A percentile compares a stretch with the other conserved stretches of the same genome.
These are phyloP conservation scores for Boletellus ananas DNA, from an alignment of 768 basidiomycete species.

Conservation along the genomic window DNA sequence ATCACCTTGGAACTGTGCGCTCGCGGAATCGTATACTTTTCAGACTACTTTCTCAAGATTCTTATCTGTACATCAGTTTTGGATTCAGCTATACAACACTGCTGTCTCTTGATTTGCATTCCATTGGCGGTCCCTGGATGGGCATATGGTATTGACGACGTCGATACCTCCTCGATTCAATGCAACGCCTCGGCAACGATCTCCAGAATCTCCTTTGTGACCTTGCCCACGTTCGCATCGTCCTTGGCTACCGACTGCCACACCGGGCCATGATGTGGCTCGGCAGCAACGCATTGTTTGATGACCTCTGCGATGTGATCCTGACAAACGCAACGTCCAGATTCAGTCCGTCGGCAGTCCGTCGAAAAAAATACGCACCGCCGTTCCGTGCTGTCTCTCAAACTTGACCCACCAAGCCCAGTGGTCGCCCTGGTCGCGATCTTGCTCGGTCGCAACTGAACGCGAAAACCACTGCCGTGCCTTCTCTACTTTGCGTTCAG, in stretches of 20 bases:
- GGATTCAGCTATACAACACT: too few species aligned
- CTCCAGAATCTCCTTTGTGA: conserved; percentile 62
- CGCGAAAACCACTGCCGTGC: conserved; percentile 92
- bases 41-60: too few species aligned
- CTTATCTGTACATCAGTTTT: too few species aligned
- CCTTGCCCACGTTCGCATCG: conserved; percentile 64
- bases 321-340: too few species aligned
- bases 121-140: too few species aligned
- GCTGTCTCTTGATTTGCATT: too few species aligned
- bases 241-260: conserved; percentile 91
- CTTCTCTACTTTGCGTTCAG: conserved; percentile 92
- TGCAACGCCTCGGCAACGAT: conserved; percentile 50
- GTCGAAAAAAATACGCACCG: conserved; percentile 29
- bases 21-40: too few species aligned
- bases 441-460: conserved; percentile 55
- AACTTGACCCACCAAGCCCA: conserved; percentile 99
- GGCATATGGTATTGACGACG: too few species aligned
- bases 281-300: conserved; percentile 64
- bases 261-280: conserved; percentile 78
- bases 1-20: too few species aligned
- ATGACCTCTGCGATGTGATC: conserved; percentile 68
- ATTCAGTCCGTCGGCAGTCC: too few species aligned
- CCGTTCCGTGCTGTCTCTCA: conserved; percentile 85
- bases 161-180: conserved; percentile 8
- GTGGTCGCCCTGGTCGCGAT: conserved; percentile 73